A percentile compares a stretch with the other conserved stretches of the same genome.
Conservation (phyloP, 2,329 filamentous ascomycete species). For the Cucurbitaria berberidis region DNA sequence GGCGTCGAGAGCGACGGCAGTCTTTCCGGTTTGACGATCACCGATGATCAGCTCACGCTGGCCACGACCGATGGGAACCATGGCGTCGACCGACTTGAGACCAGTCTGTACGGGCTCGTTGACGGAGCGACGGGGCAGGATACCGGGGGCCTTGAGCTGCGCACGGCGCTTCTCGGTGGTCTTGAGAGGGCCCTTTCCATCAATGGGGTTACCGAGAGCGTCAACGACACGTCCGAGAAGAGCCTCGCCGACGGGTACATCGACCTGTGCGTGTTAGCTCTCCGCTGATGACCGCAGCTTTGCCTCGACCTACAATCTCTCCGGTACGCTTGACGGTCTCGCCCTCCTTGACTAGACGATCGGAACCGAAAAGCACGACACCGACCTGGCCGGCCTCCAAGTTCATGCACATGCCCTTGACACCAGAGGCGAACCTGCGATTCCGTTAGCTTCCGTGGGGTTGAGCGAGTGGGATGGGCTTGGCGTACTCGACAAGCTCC, state of each 20-base stretch:
- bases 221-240: conserved; percentile 98
- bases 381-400: conserved; percentile 99
- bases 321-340: conserved; percentile 99
- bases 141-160: conserved; percentile 98
- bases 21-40: conserved; percentile 99
- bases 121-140: conserved; percentile 95
- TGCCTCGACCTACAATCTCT: conserved; percentile 81
- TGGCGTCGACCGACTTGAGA: conserved; percentile 98
- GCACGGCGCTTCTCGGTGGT: conserved; percentile 91
- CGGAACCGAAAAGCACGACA: conserved; percentile 99
- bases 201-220: conserved; percentile 98
- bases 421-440: conserved; percentile 92
- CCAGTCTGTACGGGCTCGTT: conserved; percentile 99
- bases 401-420: conserved; percentile 99
- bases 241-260: conserved; percentile 90
- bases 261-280: conserved; percentile 68
- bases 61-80: conserved; percentile 99
- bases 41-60: conserved; percentile 99
- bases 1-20: conserved; percentile 94
- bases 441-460: conserved; percentile 35
- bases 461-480: conserved; percentile 12
- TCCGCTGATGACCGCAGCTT: not conserved
- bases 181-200: conserved; percentile 98
- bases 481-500: conserved; percentile 97
- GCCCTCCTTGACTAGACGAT: conserved; percentile 99